These are phyloP conservation scores for barrel medic (Medicago truncatula) DNA, from an alignment of 306 rosid genomes.

Conservation along the genomic window DNA sequence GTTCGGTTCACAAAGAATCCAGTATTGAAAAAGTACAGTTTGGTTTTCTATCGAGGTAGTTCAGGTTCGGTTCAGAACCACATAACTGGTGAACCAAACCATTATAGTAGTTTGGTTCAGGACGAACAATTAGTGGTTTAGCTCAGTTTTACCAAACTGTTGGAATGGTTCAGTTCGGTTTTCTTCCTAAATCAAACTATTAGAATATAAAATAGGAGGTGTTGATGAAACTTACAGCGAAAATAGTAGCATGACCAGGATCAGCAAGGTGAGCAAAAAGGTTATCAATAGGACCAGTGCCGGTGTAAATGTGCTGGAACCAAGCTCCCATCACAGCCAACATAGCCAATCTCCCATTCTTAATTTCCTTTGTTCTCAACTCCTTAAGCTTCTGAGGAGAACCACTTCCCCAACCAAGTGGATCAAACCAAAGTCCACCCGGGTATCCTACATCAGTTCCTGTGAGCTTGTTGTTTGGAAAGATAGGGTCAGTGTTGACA, in stretches of 20 bases:
- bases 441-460: conserved; percentile 49
- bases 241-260: conserved; percentile 79
- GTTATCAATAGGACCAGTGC: conserved; percentile 78
- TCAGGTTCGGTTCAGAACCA: neutral
- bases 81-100: neutral
- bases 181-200: neutral
- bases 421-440: conserved; percentile 51
- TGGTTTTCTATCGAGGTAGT: neutral
- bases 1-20: too few relatives aligned
- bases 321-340: conserved; percentile 47
- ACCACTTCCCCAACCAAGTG: conserved; percentile 45
- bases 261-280: conserved; percentile 84
- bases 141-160: neutral
- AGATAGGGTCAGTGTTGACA: conserved; percentile 45
- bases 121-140: neutral
- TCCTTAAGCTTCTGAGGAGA: conserved; percentile 45
- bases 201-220: too few relatives aligned
- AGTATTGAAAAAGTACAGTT: too few relatives aligned
- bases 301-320: conserved; percentile 46
- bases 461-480: conserved; percentile 49
- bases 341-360: conserved; percentile 53
- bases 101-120: neutral
- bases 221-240: conserved; percentile 2
- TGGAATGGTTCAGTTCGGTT: neutral
- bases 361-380: conserved; percentile 47